Conservation (phyloP, 164 flowering plant genomes). For the Santalum album region DNA sequence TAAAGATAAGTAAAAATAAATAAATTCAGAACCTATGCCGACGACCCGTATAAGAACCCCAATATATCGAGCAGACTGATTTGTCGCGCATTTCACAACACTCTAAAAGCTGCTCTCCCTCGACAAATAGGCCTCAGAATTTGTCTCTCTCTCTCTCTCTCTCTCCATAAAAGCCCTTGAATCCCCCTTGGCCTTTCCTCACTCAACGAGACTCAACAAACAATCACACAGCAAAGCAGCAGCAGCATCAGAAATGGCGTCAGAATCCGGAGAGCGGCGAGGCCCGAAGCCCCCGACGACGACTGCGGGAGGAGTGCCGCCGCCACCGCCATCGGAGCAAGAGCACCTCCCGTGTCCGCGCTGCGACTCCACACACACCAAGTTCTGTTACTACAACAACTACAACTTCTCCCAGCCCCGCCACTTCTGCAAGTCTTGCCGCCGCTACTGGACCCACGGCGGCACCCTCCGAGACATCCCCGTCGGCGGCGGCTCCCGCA, state of each 20-base stretch:
- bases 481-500: conserved; percentile 59
- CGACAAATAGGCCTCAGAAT: conserved; percentile 12
- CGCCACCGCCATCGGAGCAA: conserved; percentile 38
- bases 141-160: neutral
- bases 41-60: too few relatives aligned
- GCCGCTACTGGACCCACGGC: conserved; percentile 81
- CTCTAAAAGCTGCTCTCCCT: conserved; percentile 15
- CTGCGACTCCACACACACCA: conserved; percentile 62
- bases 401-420: conserved; percentile 78
- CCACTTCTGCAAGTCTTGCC: conserved; percentile 67
- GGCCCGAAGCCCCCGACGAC: conserved; percentile 1
- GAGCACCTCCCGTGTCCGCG: conserved; percentile 65
- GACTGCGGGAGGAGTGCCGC: conserved; percentile 21
- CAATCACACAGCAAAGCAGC: neutral
- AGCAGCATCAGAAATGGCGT: conserved; percentile 13
- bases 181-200: too few relatives aligned
- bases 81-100: conserved; percentile 17
- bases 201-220: too few relatives aligned
- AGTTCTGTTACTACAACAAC: conserved; percentile 87
- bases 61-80: conserved; percentile 33
- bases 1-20: too few relatives aligned
- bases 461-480: conserved; percentile 71
- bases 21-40: too few relatives aligned
- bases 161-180: neutral
- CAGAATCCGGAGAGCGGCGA: conserved; percentile 17